Evolutionary conservation across 2,329 filamentous ascomycete genomes (phyloP).

Genomic region (Talaromyces verruculosus): DNA sequence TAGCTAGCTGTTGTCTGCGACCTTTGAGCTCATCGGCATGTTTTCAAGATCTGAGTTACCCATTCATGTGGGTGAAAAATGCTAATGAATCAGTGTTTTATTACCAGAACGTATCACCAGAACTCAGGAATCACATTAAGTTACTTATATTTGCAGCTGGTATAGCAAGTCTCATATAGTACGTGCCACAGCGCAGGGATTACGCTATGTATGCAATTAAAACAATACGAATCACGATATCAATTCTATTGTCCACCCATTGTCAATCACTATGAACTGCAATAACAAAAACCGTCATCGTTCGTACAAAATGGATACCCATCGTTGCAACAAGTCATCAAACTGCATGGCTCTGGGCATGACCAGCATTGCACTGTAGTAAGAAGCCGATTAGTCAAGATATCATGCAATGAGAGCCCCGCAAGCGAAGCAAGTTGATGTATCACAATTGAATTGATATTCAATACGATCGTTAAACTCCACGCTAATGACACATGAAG

Average conservation of each 20-base stretch:
- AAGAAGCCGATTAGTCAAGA: background rate
- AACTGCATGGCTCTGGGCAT: constrained; percentile 18
- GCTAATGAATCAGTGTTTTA: background rate
- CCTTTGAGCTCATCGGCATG: background rate
- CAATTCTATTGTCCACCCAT: background rate
- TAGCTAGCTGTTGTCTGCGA: background rate
- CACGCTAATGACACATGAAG: background rate
- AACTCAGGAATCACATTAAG: background rate
- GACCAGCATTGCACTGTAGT: constrained; percentile 18
- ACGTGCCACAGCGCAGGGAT: background rate
- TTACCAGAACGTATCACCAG: background rate
- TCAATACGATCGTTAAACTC: background rate
- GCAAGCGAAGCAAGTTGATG: background rate
- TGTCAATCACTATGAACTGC: constrained; percentile 14
- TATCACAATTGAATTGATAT: background rate
- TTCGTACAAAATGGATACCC: constrained; percentile 19
- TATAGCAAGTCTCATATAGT: background rate
- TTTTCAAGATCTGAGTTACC: background rate
- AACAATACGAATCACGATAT: background rate
- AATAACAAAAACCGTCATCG: constrained; percentile 15
- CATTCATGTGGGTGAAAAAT: background rate
- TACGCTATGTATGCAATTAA: background rate
- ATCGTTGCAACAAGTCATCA: constrained; percentile 20
- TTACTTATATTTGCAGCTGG: background rate
- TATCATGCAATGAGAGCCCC: background rate